Conservation (phyloP, 352 stramenopile species). For the Salisapilia sapeloensis region DNA sequence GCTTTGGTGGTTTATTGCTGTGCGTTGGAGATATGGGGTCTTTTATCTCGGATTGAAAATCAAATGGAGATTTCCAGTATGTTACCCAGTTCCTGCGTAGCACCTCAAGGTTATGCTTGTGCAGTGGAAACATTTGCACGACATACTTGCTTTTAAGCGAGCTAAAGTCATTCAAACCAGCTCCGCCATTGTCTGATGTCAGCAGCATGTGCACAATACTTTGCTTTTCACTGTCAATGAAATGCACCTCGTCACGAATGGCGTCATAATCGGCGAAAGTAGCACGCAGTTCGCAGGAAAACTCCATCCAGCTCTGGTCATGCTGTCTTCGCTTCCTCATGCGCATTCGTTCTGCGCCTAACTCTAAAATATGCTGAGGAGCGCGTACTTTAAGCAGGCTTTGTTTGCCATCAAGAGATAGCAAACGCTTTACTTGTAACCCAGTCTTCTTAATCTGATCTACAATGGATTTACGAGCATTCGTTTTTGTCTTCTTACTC, state of each 20-base stretch:
- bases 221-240: slow-evolving; percentile 73
- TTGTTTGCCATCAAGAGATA: slow-evolving; percentile 57
- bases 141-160: slow-evolving; percentile 46
- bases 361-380: slow-evolving; percentile 38
- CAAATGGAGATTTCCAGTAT: slow-evolving; percentile 29
- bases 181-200: slow-evolving; percentile 22
- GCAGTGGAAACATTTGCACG: slow-evolving; percentile 74
- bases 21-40: not conserved
- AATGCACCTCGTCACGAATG: slow-evolving; percentile 16
- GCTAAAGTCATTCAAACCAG: slow-evolving; percentile 57
- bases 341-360: slow-evolving; percentile 40
- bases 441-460: slow-evolving; percentile 34
- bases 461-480: slow-evolving; percentile 21
- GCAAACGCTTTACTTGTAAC: slow-evolving; percentile 49
- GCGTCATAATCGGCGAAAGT: slow-evolving; percentile 55
- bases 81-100: slow-evolving; percentile 64
- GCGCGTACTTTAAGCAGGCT: slow-evolving; percentile 65
- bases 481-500: slow-evolving; percentile 2
- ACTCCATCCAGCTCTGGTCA: slow-evolving; percentile 71
- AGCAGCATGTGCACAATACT: slow-evolving; percentile 55
- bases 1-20: not conserved
- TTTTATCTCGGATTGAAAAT: not conserved
- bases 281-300: slow-evolving; percentile 37
- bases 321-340: slow-evolving; percentile 47
- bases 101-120: slow-evolving; percentile 58